Base-by-base conservation (phyloP, 331 rosid genomes). In the Malus hybrid region DNA sequence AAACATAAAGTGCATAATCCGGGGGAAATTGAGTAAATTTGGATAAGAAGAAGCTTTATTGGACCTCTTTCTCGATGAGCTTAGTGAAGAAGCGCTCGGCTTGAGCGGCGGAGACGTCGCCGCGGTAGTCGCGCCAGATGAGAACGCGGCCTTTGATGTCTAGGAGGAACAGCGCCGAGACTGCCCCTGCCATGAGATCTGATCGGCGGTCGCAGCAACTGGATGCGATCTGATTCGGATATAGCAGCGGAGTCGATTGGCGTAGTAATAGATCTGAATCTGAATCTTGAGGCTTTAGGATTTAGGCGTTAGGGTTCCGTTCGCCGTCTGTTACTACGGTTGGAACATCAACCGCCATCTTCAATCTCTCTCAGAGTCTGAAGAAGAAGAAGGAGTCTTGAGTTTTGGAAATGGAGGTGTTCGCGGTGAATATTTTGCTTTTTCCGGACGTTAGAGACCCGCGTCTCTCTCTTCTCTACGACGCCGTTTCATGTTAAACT, bases 91-190 rank as follows among this genome's bases (percentile, higher is more conserved):
- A 94, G 75, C 93, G 93, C 83, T 94, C 99, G 72, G 99, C 97
- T 77, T 92, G 97, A 65, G 80, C 83, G 62, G 99, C 86, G 29
- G 99, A 80, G 83, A 94, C 99, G 77, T 94, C 99, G 78, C 99
- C 99, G 18, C 99, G 97, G 79, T 90, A 94, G 75, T 94, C 97
- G 70, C 99, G 97, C 96, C 96, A 94, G 80, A 94, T 89, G 80
- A 94, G 94, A 78, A 94, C 93, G 84, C 97, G 99, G 83, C 99
- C 99, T 86, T 94, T 94, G 91, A 94, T 94, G 86, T 94, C 99
- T 29, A 94, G 90, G 28, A 94, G 93, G 90, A 94, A 94, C 68
- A 94, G 91, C 86, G 97, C 97, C 81, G 99, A 94, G 75, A 86
- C 96, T 59, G 97, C 99, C 78, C 99, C 99, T 64, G 99, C 85